phyloP scores from a whole-genome alignment of 2,329 filamentous ascomycete species.

The Microdochium trichocladiopsis region DNA sequence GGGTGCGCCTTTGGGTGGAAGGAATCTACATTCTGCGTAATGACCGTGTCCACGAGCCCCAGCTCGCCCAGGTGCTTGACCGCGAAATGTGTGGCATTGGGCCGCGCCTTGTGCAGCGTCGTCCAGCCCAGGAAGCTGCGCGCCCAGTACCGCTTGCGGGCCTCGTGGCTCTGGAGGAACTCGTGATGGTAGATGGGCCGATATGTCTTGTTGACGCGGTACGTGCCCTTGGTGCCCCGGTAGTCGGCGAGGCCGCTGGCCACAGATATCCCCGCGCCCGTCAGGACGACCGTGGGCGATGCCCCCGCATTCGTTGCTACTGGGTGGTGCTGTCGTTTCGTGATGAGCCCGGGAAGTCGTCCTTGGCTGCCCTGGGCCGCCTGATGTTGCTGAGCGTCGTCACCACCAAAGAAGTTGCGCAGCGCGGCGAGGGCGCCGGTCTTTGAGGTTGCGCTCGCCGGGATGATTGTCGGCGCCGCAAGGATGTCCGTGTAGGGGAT shows the following conservation, averaged over 20 bases:
- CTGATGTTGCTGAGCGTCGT: conserved; percentile 37
- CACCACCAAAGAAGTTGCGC: conserved; percentile 63
- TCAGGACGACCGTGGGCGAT: conserved; percentile 40
- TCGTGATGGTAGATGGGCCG: conserved; percentile 91
- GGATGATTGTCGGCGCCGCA: conserved; percentile 67
- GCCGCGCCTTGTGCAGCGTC: conserved; percentile 67
- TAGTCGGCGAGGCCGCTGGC: conserved; percentile 92
- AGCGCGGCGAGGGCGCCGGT: conserved; percentile 72
- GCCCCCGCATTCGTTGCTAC: conserved; percentile 2
- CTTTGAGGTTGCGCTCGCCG: conserved; percentile 61
- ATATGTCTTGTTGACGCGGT: conserved; percentile 84
- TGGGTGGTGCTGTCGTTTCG: no score
- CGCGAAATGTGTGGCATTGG: conserved; percentile 75
- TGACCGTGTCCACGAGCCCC: conserved; percentile 67
- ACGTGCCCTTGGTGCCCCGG: conserved; percentile 81
- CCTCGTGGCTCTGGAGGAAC: conserved; percentile 74
- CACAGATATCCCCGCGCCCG: conserved; percentile 89
- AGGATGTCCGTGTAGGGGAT: conserved; percentile 88
- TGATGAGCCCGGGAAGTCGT: conserved; percentile 17
- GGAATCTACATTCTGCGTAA: conserved; percentile 97
- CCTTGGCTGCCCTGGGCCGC: conserved; percentile 3
- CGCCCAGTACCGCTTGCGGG: conserved; percentile 91
- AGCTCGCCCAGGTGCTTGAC: conserved; percentile 64
- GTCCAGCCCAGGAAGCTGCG: conserved; percentile 91
- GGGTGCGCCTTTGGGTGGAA: conserved; percentile 80